phyloP scores from a whole-genome alignment of 192 early-diverging fungal genomes.

The Gigaspora rosea region DNA sequence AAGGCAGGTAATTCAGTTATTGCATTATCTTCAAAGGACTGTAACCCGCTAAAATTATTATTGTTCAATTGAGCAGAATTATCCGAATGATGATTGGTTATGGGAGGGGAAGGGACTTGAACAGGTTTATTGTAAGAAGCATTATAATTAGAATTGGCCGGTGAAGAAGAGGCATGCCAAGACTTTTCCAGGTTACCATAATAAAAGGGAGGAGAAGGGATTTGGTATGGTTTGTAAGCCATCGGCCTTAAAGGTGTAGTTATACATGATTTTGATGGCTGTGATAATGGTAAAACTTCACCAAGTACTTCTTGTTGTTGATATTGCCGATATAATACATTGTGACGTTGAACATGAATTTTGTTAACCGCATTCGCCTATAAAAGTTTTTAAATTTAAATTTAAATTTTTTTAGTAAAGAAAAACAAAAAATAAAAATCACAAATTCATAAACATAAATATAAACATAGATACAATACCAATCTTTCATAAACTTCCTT shows the following conservation, averaged over 20 bases:
- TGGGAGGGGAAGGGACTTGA: background rate
- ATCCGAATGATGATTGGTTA: too few species aligned
- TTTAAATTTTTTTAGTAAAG: too few species aligned
- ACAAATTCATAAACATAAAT: too few species aligned
- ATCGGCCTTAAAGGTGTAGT: background rate
- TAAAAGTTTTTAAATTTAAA: too few species aligned
- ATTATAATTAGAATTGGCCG: background rate
- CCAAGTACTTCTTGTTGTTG: background rate
- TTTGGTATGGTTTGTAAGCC: background rate
- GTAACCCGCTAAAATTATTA: background rate
- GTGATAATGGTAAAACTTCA: background rate
- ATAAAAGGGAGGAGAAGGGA: background rate
- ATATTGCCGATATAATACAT: background rate
- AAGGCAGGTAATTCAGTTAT: too few species aligned
- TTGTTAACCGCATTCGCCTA: background rate
- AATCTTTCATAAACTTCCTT: slow-evolving; percentile 6
- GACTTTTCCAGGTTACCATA: background rate
- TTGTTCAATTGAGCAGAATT: too few species aligned
- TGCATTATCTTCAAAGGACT: background rate
- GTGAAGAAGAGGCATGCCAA: background rate
- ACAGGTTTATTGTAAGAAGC: too few species aligned
- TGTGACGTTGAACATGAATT: background rate
- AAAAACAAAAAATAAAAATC: too few species aligned
- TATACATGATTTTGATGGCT: background rate
- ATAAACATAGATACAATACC: background rate